Percentiles rank a stretch among this genome's conserved stretches.
Conservation (phyloP, 2,329 filamentous ascomycete species). For the Aspergillus aculeatus region DNA sequence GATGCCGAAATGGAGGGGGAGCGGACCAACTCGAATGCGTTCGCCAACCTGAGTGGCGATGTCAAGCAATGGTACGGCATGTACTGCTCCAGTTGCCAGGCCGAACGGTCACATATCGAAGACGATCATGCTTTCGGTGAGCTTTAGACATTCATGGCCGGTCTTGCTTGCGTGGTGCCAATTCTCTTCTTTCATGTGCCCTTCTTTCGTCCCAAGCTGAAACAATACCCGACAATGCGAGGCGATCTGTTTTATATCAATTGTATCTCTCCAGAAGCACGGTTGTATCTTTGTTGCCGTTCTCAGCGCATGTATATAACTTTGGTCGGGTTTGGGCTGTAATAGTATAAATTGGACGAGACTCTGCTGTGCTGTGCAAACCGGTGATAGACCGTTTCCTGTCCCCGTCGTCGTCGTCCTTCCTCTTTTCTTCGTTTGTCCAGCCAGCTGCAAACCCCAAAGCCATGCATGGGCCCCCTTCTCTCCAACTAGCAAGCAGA, state of each 20-base stretch:
- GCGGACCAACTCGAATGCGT: constrained; percentile 28
- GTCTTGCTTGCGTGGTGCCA: not conserved
- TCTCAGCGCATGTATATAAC: constrained; percentile 9
- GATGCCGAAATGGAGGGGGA: constrained; percentile 24
- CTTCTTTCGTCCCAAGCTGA: constrained; percentile 20
- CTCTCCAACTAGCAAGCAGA: too few relatives aligned
- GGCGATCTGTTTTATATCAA: constrained; percentile 14
- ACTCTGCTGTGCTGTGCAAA: not conserved
- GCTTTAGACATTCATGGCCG: constrained; percentile 13
- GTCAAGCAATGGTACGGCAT: constrained; percentile 57
- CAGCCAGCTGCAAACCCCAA: not conserved
- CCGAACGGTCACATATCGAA: constrained; percentile 39
- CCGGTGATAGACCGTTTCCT: not conserved
- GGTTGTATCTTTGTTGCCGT: constrained; percentile 4
- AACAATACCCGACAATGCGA: constrained; percentile 31
- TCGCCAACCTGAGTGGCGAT: constrained; percentile 42
- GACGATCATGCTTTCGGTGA: constrained; percentile 23
- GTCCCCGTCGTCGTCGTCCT: not conserved
- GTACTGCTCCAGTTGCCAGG: constrained; percentile 63
- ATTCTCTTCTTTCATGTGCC: constrained; percentile 3
- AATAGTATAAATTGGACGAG: constrained; percentile 1
- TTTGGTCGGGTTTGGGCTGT: constrained; percentile 5
- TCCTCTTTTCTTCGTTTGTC: not conserved
- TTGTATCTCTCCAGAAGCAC: not conserved
- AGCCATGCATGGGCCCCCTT: not conserved